Evolutionary conservation across 2,329 filamentous ascomycete genomes (phyloP).

Genomic region (Pseudopithomyces maydicus): DNA sequence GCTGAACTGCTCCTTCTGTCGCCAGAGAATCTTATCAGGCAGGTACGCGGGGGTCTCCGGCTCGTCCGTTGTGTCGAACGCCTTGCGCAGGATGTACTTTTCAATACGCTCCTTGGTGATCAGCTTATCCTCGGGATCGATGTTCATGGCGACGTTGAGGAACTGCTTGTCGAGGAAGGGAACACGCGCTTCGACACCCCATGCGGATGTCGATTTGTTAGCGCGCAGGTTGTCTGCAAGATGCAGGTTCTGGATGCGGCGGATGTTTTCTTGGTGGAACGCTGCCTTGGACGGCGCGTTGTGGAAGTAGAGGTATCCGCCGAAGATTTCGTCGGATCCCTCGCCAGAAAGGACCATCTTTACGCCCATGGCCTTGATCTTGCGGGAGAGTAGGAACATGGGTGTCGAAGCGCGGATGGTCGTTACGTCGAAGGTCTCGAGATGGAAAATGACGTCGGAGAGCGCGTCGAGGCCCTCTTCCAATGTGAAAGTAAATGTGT

Average conservation of each 20-base stretch:
- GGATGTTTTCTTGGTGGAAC: constrained; percentile 96
- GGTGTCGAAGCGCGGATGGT: constrained; percentile 98
- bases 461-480: constrained; percentile 96
- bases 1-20: constrained; percentile 99
- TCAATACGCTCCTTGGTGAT: constrained; percentile 88
- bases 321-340: constrained; percentile 97
- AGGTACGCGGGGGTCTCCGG: constrained; percentile 82
- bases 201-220: constrained; percentile 98
- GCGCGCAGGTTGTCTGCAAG: constrained; percentile 94
- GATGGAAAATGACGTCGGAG: constrained; percentile 96
- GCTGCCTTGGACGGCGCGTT: constrained; percentile 85
- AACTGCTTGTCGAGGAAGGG: constrained; percentile 98
- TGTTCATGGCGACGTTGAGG: constrained; percentile 88
- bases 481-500: constrained; percentile 97
- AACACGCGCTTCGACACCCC: constrained; percentile 96
- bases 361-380: constrained; percentile 99
- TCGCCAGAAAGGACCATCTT: constrained; percentile 99
- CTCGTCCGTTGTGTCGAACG: constrained; percentile 91
- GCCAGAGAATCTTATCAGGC: constrained; percentile 94
- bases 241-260: constrained; percentile 95
- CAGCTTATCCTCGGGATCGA: constrained; percentile 95
- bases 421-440: constrained; percentile 97
- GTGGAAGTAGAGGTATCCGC: constrained; percentile 98
- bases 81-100: constrained; percentile 98
- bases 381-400: constrained; percentile 96